phyloP scores from a whole-genome alignment of 495 filamentous ascomycete genomes.

The Podospora fimiseda region DNA sequence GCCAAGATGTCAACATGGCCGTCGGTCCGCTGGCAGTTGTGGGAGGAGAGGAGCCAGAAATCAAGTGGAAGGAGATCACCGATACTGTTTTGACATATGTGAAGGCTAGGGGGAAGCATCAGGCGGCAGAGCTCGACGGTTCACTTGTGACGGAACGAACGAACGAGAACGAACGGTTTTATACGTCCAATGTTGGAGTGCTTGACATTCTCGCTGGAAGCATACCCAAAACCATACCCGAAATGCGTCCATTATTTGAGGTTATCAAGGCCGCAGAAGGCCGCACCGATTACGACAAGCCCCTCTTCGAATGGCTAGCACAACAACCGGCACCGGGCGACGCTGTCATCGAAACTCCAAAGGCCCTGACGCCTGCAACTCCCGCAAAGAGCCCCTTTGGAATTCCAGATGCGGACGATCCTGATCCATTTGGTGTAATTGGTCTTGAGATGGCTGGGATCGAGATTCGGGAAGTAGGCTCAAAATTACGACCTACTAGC shows the following conservation, averaged over 20 bases:
- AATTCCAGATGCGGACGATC: conserved; percentile 67
- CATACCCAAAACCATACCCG: conserved; percentile 58
- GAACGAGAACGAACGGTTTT: conserved; percentile 88
- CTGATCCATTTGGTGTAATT: conserved; percentile 83
- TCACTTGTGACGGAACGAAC: conserved; percentile 77
- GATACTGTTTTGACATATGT: conserved; percentile 80
- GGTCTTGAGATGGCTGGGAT: conserved; percentile 79
- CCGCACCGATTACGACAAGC: conserved; percentile 61
- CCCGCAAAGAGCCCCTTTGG: conserved; percentile 53
- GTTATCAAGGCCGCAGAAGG: conserved; percentile 84
- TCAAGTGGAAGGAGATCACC: conserved; percentile 49
- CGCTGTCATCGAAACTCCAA: conserved; percentile 51
- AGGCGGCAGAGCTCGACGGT: conserved; percentile 75
- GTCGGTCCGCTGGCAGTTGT: conserved; percentile 75
- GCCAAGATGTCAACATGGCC: conserved; percentile 67
- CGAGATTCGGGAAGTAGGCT: conserved; percentile 80
- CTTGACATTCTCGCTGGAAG: conserved; percentile 78
- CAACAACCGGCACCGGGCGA: conserved; percentile 67
- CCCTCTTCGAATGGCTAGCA: conserved; percentile 40
- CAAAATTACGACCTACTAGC: conserved; percentile 57
- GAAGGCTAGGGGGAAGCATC: conserved; percentile 79
- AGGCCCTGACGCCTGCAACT: conserved; percentile 16
- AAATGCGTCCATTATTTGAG: conserved; percentile 61
- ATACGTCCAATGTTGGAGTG: conserved; percentile 65
- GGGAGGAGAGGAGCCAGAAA: conserved; percentile 69